phyloP scores from a whole-genome alignment of 192 early-diverging fungal species.

The Backusella australiensis region DNA sequence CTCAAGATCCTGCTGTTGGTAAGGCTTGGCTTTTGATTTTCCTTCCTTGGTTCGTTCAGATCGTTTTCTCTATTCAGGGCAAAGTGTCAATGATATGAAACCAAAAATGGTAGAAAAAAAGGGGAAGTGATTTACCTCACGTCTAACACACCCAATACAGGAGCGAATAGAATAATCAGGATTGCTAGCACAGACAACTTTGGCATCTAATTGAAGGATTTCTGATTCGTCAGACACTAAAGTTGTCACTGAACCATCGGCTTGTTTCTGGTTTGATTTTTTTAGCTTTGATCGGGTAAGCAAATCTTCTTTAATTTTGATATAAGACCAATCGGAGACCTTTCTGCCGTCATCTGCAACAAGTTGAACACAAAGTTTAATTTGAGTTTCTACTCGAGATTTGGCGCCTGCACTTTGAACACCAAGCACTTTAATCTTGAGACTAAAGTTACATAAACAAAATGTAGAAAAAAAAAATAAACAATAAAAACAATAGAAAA shows the following conservation, averaged over 20 bases:
- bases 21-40: constrained; percentile 21
- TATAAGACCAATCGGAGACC: constrained; percentile 77
- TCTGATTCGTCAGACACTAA: constrained; percentile 27
- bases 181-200: constrained; percentile 85
- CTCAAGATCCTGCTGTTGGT: constrained; percentile 61
- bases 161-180: constrained; percentile 75
- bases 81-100: constrained; percentile 3
- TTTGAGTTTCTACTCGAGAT: constrained; percentile 93
- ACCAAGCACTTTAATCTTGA: constrained; percentile 35
- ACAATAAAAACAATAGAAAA: background rate
- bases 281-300: constrained; percentile 48
- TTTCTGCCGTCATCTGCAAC: constrained; percentile 68
- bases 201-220: constrained; percentile 73
- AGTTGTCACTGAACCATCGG: constrained; percentile 11
- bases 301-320: constrained; percentile 81
- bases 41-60: constrained; percentile 55
- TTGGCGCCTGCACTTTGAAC: constrained; percentile 61
- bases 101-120: background rate
- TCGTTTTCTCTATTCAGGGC: constrained; percentile 46
- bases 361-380: constrained; percentile 85
- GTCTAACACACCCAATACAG: constrained; percentile 77
- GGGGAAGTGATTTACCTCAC: constrained; percentile 50
- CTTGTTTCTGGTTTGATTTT: constrained; percentile 24
- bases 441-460: background rate
- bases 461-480: background rate